phyloP scores from a whole-genome alignment of 2,329 filamentous ascomycete genomes.

The Ambrosiella beaveri region DNA sequence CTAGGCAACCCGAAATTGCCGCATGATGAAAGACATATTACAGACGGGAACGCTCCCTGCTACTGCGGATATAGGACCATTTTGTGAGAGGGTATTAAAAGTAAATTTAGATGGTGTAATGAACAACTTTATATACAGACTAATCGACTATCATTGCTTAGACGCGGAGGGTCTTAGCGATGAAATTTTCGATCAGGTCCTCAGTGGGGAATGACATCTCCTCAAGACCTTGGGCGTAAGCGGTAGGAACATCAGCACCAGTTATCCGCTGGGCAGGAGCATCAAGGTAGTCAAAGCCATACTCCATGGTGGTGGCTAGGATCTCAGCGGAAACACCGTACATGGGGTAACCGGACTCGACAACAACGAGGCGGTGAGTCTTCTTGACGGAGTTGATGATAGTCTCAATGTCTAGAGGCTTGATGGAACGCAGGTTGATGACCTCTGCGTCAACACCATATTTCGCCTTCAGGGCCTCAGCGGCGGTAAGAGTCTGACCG shows the following conservation, averaged over 20 bases:
- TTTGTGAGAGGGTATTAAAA: slow-evolving; percentile 9
- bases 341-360: slow-evolving; percentile 91
- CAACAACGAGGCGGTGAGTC: slow-evolving; percentile 76
- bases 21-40: too few species aligned
- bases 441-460: slow-evolving; percentile 94
- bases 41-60: not conserved
- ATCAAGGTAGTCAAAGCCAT: slow-evolving; percentile 93
- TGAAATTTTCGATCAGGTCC: slow-evolving; percentile 70
- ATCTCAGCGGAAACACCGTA: slow-evolving; percentile 90
- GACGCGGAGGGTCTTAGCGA: slow-evolving; percentile 72
- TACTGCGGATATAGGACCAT: not conserved
- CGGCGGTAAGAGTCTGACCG: slow-evolving; percentile 74
- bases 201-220: slow-evolving; percentile 90
- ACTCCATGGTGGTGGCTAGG: slow-evolving; percentile 88
- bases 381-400: slow-evolving; percentile 98
- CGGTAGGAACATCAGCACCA: slow-evolving; percentile 91
- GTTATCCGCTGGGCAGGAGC: slow-evolving; percentile 87
- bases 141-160: slow-evolving; percentile 24
- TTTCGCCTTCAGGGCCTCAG: slow-evolving; percentile 84
- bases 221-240: slow-evolving; percentile 84
- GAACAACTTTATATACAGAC: not conserved
- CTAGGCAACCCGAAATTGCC: too few species aligned
- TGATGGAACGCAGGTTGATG: slow-evolving; percentile 93
- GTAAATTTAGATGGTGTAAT: not conserved
- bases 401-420: slow-evolving; percentile 86